Conservation (phyloP, 1,284 basidiomycete genomes). For the Tilletia caries region DNA sequence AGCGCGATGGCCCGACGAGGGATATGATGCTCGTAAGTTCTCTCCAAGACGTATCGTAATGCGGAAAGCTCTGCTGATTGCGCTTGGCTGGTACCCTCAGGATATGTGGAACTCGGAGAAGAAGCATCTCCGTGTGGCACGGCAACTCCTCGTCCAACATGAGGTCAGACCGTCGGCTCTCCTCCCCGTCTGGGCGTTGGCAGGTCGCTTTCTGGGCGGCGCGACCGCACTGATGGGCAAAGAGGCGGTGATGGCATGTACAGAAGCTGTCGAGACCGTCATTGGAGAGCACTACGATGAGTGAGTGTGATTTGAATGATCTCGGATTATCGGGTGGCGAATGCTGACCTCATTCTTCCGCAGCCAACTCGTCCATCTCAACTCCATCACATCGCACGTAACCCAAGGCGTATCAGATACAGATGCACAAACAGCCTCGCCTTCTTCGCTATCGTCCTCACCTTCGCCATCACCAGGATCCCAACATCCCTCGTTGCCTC, state of each 20-base stretch:
- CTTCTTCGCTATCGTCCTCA: background rate
- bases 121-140: constrained; percentile 82
- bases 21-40: constrained; percentile 31
- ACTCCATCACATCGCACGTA: constrained; percentile 18
- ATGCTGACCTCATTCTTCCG: background rate
- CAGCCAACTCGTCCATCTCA: constrained; percentile 41
- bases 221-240: constrained; percentile 82
- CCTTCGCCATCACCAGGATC: constrained; percentile 10
- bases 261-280: constrained; percentile 93
- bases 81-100: constrained; percentile 59
- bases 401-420: background rate
- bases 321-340: background rate
- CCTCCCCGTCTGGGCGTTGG: constrained; percentile 76
- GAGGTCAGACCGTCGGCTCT: constrained; percentile 77
- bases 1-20: constrained; percentile 34
- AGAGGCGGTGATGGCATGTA: constrained; percentile 95
- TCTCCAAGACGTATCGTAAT: background rate
- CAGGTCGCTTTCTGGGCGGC: constrained; percentile 79
- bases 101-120: constrained; percentile 97
- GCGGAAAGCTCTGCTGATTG: background rate
- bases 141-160: constrained; percentile 78
- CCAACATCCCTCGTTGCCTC: constrained; percentile 68
- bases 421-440: background rate
- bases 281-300: constrained; percentile 98
- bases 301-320: constrained; percentile 59